Base-by-base conservation (phyloP, 2,329 filamentous ascomycete species). In the Aspergillus ochraceus region DNA sequence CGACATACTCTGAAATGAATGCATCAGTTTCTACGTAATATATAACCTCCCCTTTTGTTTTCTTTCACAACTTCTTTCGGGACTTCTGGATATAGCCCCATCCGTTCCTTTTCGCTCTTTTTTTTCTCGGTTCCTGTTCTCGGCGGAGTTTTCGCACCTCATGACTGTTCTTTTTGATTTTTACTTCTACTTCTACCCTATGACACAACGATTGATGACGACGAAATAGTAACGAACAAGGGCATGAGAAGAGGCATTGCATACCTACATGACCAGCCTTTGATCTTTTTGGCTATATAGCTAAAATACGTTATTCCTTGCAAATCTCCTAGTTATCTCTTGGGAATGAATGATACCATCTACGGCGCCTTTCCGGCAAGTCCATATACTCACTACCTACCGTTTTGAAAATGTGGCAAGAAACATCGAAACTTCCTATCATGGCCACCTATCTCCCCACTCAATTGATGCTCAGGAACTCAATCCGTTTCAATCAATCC, bases 1-100 rank as follows among this genome's bases (percentile, higher is more conserved):
- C 59, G 11, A 39, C 39, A 9, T 56, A 39, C 51, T 26, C 49
- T 42, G 64, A 64, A 46, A 52, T 53, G 20, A 62, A 66, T 53
- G 29, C 57, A 45, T 62, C 63, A 26, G 46, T 64, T 59, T 39
- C 58, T 30, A 62, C 57, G n/a, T 67, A 45, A 61, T 26, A n/a
- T 11, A 32, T 39, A 11, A 45, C 52, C 9, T 6, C 45, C 24
- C 6, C 19, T 42, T 47, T 47, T 22, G 6, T 47, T 4, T 20
- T 22, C 3, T 22, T 54, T 6, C 32, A 42, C 20, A 11, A 39
- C 14, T 20, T 22, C 3, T 22, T 54, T 6, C 32, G 26, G 32
- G n/a, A 39, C 14, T 26, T 9, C 19, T 45, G 30, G 50, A 39
- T 36, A 10, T 29, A 26, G 6, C 42, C 36, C 14, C 36, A 14